phyloP scores from a whole-genome alignment of 306 rosid genomes.

The Fragaria ananassa region DNA sequence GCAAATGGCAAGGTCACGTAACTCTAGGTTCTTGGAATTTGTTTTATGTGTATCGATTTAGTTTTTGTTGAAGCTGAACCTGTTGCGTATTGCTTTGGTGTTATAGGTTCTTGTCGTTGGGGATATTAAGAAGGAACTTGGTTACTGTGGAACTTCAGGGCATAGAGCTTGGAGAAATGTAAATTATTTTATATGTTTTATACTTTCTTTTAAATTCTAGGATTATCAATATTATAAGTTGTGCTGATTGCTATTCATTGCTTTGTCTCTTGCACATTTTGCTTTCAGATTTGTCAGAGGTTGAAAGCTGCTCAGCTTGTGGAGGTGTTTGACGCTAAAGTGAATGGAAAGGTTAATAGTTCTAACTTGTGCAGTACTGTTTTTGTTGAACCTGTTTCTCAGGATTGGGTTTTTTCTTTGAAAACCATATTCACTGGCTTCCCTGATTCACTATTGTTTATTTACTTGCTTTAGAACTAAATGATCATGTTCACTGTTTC shows the following conservation, averaged over 20 bases:
- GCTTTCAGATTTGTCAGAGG: conserved; percentile 50
- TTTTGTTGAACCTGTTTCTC: neutral
- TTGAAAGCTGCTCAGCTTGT: conserved; percentile 57
- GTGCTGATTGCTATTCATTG: conserved; percentile 9
- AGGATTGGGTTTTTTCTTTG: neutral
- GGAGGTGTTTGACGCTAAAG: conserved; percentile 80
- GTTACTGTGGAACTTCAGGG: conserved; percentile 54
- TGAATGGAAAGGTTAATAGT: conserved; percentile 63
- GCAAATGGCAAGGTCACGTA: conserved; percentile 69
- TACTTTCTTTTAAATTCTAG: neutral
- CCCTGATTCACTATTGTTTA: neutral
- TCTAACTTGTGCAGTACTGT: conserved; percentile 1
- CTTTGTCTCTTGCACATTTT: conserved; percentile 20
- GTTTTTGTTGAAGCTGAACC: conserved; percentile 23
- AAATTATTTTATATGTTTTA: conserved; percentile 2
- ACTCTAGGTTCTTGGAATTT: conserved; percentile 15
- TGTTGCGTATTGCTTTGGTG: conserved; percentile 21
- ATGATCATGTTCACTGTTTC: neutral
- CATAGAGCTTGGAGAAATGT: conserved; percentile 81
- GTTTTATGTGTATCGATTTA: neutral
- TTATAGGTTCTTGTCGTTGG: conserved; percentile 78
- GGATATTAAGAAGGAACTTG: conserved; percentile 78
- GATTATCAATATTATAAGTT: neutral
- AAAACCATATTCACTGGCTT: neutral
- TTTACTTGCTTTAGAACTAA: neutral